Conservation (phyloP, 2,329 filamentous ascomycete genomes). For the Botryotinia narcissicola region DNA sequence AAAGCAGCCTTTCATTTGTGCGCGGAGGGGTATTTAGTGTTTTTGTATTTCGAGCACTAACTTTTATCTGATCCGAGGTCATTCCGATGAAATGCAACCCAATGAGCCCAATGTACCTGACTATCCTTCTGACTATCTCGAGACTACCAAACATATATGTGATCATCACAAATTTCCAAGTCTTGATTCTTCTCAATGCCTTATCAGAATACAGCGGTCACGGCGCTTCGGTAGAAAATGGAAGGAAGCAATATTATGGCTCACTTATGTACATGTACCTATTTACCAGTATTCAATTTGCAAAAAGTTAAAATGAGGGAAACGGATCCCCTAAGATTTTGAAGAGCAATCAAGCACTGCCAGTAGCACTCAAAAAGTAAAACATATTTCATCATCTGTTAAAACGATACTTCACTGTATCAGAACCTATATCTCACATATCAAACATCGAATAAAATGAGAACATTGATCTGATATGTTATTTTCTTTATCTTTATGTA, state of each 20-base stretch:
- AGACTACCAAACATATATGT: background rate
- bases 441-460: background rate
- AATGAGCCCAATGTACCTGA: slow-evolving; percentile 10
- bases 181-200: background rate
- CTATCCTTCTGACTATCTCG: background rate
- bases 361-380: background rate
- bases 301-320: too few species aligned
- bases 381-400: background rate
- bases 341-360: background rate
- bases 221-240: background rate
- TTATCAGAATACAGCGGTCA: background rate
- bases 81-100: background rate
- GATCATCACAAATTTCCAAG: background rate
- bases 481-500: background rate
- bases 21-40: background rate
- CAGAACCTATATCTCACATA: background rate
- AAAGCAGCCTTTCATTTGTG: background rate
- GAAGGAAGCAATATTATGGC: background rate
- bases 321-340: background rate
- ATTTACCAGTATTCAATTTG: too few species aligned
- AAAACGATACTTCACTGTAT: background rate
- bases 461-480: slow-evolving; percentile 5
- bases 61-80: background rate
- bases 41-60: background rate
- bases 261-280: background rate